Conservation (phyloP, 306 rosid species). For the Argentina anserina region DNA sequence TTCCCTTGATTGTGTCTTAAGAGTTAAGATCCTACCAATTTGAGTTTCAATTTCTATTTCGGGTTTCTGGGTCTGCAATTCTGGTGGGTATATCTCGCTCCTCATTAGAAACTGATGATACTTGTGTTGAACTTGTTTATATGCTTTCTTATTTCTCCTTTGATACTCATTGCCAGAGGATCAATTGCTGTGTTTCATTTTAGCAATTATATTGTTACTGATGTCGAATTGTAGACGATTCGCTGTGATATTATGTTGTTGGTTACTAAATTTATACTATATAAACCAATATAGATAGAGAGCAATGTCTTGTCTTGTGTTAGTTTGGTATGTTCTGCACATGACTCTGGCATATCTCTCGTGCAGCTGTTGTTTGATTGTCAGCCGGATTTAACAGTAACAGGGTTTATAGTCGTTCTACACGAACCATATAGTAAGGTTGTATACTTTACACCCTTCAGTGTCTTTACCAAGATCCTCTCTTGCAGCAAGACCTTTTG, state of each 20-base stretch:
- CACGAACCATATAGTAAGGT: background rate
- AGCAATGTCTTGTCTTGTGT: background rate
- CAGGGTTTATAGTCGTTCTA: background rate
- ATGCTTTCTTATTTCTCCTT: background rate
- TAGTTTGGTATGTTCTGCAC: background rate
- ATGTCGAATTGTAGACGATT: background rate
- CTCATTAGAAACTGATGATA: background rate
- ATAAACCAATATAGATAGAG: too few relatives aligned
- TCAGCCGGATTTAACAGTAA: background rate
- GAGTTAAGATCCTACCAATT: background rate
- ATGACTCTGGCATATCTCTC: conserved; percentile 1
- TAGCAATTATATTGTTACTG: too few relatives aligned
- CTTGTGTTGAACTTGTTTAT: background rate
- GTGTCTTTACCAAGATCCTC: background rate
- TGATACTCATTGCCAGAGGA: background rate
- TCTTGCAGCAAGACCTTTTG: conserved; percentile 13
- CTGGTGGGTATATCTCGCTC: background rate
- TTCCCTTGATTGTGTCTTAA: background rate
- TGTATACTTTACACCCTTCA: conserved; percentile 7
- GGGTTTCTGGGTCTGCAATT: background rate
- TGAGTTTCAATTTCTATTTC: background rate
- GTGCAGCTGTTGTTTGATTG: background rate
- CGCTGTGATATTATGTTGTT: background rate
- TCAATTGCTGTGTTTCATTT: too few relatives aligned
- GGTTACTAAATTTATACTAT: background rate